Conservation (phyloP, 345 rosid genomes). For the Theobroma cacao region DNA sequence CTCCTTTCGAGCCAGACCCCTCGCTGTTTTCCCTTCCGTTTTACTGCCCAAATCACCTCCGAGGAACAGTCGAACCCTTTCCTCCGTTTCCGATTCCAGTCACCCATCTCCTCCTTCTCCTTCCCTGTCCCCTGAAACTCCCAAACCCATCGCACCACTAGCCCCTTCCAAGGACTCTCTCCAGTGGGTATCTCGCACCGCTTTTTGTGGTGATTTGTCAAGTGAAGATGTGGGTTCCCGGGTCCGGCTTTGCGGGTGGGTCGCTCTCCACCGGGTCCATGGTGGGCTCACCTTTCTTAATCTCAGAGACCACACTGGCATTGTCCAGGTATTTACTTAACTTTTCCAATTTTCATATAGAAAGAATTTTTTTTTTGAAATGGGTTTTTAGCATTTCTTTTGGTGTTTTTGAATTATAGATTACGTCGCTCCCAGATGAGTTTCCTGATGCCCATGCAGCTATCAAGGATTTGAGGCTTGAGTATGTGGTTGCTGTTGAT, state of each 20-base stretch:
- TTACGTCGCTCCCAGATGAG: slow-evolving; percentile 75
- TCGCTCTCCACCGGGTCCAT: slow-evolving; percentile 85
- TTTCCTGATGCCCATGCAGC: slow-evolving; percentile 78
- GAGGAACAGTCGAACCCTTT: slow-evolving; percentile 23
- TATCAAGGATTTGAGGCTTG: slow-evolving; percentile 72
- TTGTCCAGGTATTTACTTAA: slow-evolving; percentile 60
- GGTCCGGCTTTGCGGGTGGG: slow-evolving; percentile 96
- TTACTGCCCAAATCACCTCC: slow-evolving; percentile 19
- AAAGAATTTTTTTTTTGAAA: not conserved
- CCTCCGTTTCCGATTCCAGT: slow-evolving; percentile 31
- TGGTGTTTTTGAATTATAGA: slow-evolving; percentile 32
- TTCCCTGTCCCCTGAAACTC: slow-evolving; percentile 23
- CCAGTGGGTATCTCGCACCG: slow-evolving; percentile 70
- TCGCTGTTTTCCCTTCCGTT: slow-evolving; percentile 34
- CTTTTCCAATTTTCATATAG: not conserved
- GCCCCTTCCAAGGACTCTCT: slow-evolving; percentile 34
- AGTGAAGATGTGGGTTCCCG: slow-evolving; percentile 63
- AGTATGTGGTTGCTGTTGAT: slow-evolving; percentile 77
- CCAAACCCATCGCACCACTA: not conserved
- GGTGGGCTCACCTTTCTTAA: slow-evolving; percentile 91
- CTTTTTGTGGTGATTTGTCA: slow-evolving; percentile 64
- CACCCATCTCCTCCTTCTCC: slow-evolving; percentile 17
- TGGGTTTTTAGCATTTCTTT: not conserved
- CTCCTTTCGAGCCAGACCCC: slow-evolving; percentile 30
- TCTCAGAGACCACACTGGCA: slow-evolving; percentile 94